Base-by-base conservation (phyloP, 2,329 filamentous ascomycete species). In the Sporothrix euskadiensis region DNA sequence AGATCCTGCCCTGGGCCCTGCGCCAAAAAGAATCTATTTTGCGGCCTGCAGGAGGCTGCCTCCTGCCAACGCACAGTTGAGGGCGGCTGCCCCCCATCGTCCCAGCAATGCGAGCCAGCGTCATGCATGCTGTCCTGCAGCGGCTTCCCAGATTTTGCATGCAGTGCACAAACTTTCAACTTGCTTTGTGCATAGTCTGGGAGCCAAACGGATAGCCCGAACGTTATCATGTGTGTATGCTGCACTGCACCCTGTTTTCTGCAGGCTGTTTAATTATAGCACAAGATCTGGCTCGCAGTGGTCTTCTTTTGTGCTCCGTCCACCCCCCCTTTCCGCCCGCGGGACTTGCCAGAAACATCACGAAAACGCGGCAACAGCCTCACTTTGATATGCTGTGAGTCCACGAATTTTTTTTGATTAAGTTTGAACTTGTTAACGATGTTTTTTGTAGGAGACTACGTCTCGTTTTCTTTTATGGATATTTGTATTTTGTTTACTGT, bases 11-110 rank as follows among this genome's bases (percentile, higher is more conserved):
- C 22, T 9, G 35, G n/a, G 30, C 30, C 26, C n/a, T 35, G n/a
- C 14, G 8, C 32, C 26, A 14, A 19, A 3, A 39, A 32, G 12
- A 39, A 6, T 52, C 8, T 16, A 12, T 14, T n/a, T 52, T 9
- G 19, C n/a, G 19, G n/a, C 56, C 71, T 72, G 71, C 71, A 72
- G 71, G 39, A 68, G 71, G 71, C 71, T 72, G 71, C 71, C 71
- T 72, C 71, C 61, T 26, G 66, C 69, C 68, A 56, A 16, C 35
- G 30, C 71, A 69, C 19, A 66, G 39, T 41, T 12, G 22, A 14
- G 52, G 19, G 22, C 35, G 32, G 22, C 39, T 30, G 12, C 47
- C 52, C 22, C 47, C 52, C 52, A 30, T 26, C 22, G 9, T 39
- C 61, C 61, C 22, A 44, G 35, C 16, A 16, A 8, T 30, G 39